A percentile compares a stretch with the other conserved stretches of the same genome.
These are phyloP conservation scores for Juncus effusus DNA, from an alignment of 176 grass and related monocot genomes.

Conservation along the genomic window DNA sequence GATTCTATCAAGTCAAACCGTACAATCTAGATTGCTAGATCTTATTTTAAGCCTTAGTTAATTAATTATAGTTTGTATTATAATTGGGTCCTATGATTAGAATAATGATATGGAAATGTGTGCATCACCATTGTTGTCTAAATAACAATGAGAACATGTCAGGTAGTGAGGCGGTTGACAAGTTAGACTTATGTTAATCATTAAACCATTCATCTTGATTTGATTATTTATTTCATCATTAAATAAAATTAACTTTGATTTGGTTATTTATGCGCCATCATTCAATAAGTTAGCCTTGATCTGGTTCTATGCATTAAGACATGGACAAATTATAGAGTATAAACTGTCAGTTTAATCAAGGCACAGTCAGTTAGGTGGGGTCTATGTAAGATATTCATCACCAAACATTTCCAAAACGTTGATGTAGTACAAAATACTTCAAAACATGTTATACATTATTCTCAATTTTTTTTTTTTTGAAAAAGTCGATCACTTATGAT, in stretches of 20 bases:
- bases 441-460: too few species aligned
- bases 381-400: too few species aligned
- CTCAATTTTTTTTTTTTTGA: too few species aligned
- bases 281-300: constrained; percentile 6
- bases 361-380: too few species aligned
- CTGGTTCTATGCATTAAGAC: neutral
- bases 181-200: constrained; percentile 19
- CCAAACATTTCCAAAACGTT: too few species aligned
- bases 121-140: neutral
- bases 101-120: neutral
- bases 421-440: too few species aligned
- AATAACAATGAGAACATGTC: constrained; percentile 17
- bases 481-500: too few species aligned
- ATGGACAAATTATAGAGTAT: too few species aligned
- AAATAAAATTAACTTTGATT: too few species aligned
- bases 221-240: too few species aligned
- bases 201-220: neutral
- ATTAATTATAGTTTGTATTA: neutral
- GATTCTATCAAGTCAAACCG: neutral
- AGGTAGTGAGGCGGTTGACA: constrained; percentile 4
- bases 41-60: neutral
- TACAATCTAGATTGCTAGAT: neutral
- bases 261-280: too few species aligned
- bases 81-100: neutral
- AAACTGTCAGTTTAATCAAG: too few species aligned